Conservation (phyloP, 352 stramenopile genomes). For the Thalassiosira delicatula region DNA sequence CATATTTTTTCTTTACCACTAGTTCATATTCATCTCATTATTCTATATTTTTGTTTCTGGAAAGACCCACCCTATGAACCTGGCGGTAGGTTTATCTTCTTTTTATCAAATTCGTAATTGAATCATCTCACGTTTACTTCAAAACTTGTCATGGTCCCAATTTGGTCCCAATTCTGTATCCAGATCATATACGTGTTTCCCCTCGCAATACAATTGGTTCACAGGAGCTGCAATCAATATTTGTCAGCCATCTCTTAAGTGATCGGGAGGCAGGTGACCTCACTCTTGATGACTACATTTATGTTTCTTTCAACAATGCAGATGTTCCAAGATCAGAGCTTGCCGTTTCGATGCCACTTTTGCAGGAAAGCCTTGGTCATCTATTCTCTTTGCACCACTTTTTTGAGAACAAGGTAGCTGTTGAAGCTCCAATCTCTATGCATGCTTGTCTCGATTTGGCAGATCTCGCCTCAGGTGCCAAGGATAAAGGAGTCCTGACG, state of each 20-base stretch:
- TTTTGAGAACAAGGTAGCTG: constrained; percentile 41
- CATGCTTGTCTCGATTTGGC: constrained; percentile 34
- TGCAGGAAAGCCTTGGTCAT: constrained; percentile 16
- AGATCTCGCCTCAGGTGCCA: constrained; percentile 20
- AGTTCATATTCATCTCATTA: too few species aligned
- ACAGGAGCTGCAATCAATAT: constrained; percentile 32
- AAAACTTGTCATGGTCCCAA: too few species aligned
- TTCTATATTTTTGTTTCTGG: neutral
- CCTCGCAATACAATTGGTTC: constrained; percentile 32
- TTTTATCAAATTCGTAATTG: constrained; percentile 4
- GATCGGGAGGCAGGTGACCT: neutral
- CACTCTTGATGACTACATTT: constrained; percentile 46
- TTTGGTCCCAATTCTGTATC: neutral
- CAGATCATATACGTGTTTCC: constrained; percentile 38
- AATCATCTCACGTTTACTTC: neutral
- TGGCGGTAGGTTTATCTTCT: constrained; percentile 17
- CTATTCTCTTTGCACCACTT: constrained; percentile 33
- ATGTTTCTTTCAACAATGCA: constrained; percentile 37
- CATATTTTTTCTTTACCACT: neutral
- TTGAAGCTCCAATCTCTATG: constrained; percentile 38
- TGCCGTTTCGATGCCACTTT: constrained; percentile 17
- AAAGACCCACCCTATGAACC: constrained; percentile 50
- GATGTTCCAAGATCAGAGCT: constrained; percentile 47
- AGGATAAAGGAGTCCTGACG: constrained; percentile 32
- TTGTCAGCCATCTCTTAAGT: constrained; percentile 19